Percentiles rank a stretch among this genome's conserved stretches.
phyloP scores from a whole-genome alignment of 1,139 yeast species.

The Yamadazyma atmosphaerica region DNA sequence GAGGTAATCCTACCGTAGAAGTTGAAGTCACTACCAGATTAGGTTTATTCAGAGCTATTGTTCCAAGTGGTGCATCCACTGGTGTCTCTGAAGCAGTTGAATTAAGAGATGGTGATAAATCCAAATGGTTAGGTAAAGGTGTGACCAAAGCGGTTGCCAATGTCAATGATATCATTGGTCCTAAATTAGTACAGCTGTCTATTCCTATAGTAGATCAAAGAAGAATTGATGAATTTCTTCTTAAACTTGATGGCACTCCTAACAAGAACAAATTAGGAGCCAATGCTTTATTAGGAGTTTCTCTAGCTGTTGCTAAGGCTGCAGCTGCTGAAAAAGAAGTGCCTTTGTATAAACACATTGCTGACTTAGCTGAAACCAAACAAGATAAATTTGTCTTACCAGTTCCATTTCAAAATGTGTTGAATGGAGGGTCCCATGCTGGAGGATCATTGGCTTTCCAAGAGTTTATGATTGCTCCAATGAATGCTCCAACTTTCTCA shows the following conservation, averaged over 20 bases:
- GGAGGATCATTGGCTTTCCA: slow-evolving; percentile 95
- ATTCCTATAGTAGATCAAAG: slow-evolving; percentile 72
- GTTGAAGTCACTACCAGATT: slow-evolving; percentile 79
- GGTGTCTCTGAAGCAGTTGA: slow-evolving; percentile 89
- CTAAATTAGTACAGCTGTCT: slow-evolving; percentile 69
- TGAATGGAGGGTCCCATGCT: slow-evolving; percentile 96
- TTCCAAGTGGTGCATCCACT: slow-evolving; percentile 91
- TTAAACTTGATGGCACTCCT: slow-evolving; percentile 77
- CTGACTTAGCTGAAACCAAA: slow-evolving; percentile 61
- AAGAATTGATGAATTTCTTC: slow-evolving; percentile 70
- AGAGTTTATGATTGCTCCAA: slow-evolving; percentile 94
- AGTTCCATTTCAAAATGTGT: slow-evolving; percentile 91
- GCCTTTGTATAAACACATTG: slow-evolving; percentile 78
- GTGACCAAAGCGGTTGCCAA: slow-evolving; percentile 82
- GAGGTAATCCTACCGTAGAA: slow-evolving; percentile 95
- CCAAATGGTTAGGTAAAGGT: slow-evolving; percentile 91
- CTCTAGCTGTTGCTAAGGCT: slow-evolving; percentile 83
- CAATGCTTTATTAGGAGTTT: slow-evolving; percentile 86
- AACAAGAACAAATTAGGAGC: slow-evolving; percentile 90
- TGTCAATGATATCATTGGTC: slow-evolving; percentile 80
- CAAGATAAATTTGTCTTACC: slow-evolving; percentile 71
- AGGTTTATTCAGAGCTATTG: slow-evolving; percentile 83
- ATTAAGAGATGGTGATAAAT: slow-evolving; percentile 85
- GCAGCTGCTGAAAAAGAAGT: slow-evolving; percentile 83
- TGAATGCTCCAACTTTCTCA: slow-evolving; percentile 74